Evolutionary conservation across 257 asterid species (phyloP).

Genomic region (Rubia yunnanensis): DNA sequence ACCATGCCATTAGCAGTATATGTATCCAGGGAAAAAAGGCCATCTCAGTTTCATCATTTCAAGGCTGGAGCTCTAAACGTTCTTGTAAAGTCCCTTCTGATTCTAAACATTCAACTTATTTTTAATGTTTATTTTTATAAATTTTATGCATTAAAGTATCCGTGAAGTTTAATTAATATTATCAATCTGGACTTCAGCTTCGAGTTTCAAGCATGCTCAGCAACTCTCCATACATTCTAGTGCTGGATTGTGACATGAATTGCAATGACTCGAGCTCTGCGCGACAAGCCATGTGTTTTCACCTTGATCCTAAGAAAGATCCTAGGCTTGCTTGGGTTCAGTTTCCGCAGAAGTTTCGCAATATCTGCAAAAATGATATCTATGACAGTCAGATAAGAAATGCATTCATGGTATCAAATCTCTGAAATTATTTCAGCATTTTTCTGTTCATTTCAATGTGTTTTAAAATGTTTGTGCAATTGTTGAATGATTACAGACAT

Average conservation of each 20-base stretch:
- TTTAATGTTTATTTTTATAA: neutral
- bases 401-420: slow-evolving; percentile 20
- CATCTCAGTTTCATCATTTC: slow-evolving; percentile 48
- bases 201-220: slow-evolving; percentile 55
- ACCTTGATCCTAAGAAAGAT: slow-evolving; percentile 26
- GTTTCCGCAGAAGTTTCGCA: slow-evolving; percentile 56
- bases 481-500: slow-evolving; percentile 26
- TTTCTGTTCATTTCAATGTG: too few relatives aligned
- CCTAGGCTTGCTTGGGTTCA: slow-evolving; percentile 50
- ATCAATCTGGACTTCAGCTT: slow-evolving; percentile 30
- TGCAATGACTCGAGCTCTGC: slow-evolving; percentile 43
- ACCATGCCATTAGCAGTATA: slow-evolving; percentile 51
- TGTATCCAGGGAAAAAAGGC: slow-evolving; percentile 54
- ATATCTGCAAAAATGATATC: slow-evolving; percentile 37
- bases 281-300: slow-evolving; percentile 51
- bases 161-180: too few relatives aligned
- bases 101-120: neutral
- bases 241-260: slow-evolving; percentile 46
- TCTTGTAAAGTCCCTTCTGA: slow-evolving; percentile 30
- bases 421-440: neutral
- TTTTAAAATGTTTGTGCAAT: too few relatives aligned
- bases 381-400: slow-evolving; percentile 30
- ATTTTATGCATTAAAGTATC: too few relatives aligned
- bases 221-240: slow-evolving; percentile 59
- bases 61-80: slow-evolving; percentile 71